Evolutionary conservation across 2,329 filamentous ascomycete species (phyloP).

Genomic region (Incumbomyces lentus): DNA sequence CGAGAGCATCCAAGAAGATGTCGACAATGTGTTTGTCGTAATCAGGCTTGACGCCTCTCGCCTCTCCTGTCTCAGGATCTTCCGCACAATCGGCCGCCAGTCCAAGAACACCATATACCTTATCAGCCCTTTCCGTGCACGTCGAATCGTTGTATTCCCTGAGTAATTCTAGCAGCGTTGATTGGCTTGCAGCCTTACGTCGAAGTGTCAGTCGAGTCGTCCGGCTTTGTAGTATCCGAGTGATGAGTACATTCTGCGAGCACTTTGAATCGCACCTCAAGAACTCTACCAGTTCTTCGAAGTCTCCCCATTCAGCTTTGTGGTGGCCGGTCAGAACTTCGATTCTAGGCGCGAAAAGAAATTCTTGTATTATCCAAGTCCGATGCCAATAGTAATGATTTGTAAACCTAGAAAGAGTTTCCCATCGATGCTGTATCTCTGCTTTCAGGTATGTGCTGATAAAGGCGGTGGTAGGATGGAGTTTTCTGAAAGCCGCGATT

Average conservation of each 20-base stretch:
- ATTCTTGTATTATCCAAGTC: slow-evolving; percentile 14
- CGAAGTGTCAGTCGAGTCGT: slow-evolving; percentile 14
- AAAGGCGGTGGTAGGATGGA: not conserved
- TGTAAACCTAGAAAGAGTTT: slow-evolving; percentile 6
- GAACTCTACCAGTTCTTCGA: slow-evolving; percentile 3
- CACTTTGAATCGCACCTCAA: not conserved
- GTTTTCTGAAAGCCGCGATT: not conserved
- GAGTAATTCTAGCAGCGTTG: slow-evolving; percentile 15
- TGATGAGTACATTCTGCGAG: not conserved
- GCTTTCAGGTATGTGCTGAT: not conserved
- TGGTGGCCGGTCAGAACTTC: slow-evolving; percentile 14
- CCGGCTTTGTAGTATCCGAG: slow-evolving; percentile 13
- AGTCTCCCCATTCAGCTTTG: slow-evolving; percentile 5
- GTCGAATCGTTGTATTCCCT: slow-evolving; percentile 18
- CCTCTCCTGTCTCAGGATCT: slow-evolving; percentile 1
- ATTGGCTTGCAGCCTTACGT: slow-evolving; percentile 10
- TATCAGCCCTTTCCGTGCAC: slow-evolving; percentile 17
- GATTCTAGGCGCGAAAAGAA: slow-evolving; percentile 11
- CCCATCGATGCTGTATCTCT: slow-evolving; percentile 8
- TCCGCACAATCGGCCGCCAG: slow-evolving; percentile 17
- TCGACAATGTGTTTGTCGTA: slow-evolving; percentile 18
- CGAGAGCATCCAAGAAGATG: slow-evolving; percentile 16
- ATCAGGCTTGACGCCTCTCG: slow-evolving; percentile 10
- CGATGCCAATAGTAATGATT: slow-evolving; percentile 7
- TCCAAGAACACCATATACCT: slow-evolving; percentile 20